These are phyloP conservation scores for Colletotrichum orchidophilum DNA, from an alignment of 2,329 filamentous ascomycete species.

Conservation along the genomic window DNA sequence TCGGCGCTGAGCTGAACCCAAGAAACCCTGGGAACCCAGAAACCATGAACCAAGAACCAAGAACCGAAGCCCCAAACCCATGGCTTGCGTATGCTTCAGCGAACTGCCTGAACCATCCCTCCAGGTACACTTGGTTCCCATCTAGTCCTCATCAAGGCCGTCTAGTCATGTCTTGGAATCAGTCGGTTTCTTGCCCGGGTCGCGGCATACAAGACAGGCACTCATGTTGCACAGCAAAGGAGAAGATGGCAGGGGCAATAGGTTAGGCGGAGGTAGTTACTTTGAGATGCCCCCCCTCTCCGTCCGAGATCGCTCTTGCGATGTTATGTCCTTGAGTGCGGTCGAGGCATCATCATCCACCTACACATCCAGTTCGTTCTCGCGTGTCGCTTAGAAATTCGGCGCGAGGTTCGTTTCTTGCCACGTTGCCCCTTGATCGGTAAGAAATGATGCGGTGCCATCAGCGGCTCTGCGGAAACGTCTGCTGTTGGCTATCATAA, in stretches of 20 bases:
- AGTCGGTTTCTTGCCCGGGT: constrained; percentile 11
- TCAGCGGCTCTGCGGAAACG: not conserved
- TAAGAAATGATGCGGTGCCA: not conserved
- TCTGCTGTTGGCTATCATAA: not conserved
- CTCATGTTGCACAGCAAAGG: constrained; percentile 6
- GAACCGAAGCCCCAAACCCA: not conserved
- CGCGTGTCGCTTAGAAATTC: not conserved
- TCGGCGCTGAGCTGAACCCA: too few relatives aligned
- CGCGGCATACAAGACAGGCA: not conserved
- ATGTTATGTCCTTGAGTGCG: not conserved
- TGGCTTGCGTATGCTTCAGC: not conserved
- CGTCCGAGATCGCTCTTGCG: not conserved
- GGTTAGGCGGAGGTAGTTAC: not conserved
- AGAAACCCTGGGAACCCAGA: not conserved
- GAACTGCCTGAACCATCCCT: not conserved
- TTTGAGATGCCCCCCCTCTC: not conserved
- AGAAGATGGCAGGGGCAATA: not conserved
- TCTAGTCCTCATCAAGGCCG: not conserved
- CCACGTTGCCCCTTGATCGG: not conserved
- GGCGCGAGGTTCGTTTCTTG: not conserved
- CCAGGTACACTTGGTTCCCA: not conserved
- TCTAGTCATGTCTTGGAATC: constrained; percentile 10
- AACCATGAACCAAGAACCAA: not conserved
- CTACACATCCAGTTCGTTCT: not conserved
- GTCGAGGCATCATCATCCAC: not conserved